Evolutionary conservation across 2,329 filamentous ascomycete genomes (phyloP), one percentile per base, ranked within the genome.

Genomic region (Hypoxylon sp.): DNA sequence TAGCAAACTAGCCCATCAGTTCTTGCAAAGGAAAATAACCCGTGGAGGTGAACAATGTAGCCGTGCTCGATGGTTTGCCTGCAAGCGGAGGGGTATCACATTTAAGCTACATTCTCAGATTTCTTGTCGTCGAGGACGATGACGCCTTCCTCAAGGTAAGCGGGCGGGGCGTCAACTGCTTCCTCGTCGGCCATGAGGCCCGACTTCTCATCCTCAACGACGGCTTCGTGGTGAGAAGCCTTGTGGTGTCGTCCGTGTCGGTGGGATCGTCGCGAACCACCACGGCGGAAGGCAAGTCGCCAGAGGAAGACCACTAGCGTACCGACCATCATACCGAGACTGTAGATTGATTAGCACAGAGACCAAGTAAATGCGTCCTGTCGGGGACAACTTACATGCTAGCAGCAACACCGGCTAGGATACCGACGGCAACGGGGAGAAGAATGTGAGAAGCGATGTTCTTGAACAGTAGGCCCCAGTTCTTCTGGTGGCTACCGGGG

Each of bases 381-480:
- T 8, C 13, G 26, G 11, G 23, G 4, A 29, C 42, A 62, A 78
- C 81, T 71, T 78, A 83, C 81, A 90, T 72, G 73, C 88, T 88
- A 62, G 88, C 85, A 24, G 81, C 80, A 51, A 91, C 81, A 69
- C 89, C 89, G 40, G 87, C 86, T 20, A 85, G 80, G 62, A 91
- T 81, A 56, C 89, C 89, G 62, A 91, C 81, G 48, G 89, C 75
- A 49, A 91, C 79, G 1, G 89, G 89, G 33, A 91, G 78, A 43
- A 91, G 72, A 40, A 92, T 81, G 60, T 88, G 84, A 31, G 85
- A 78, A 61, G 83, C 78, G 46, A 89, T 78, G 66, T 83, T 83
- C 68, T 79, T 78, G 42, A 86, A 63, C 21, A 86, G 73, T 58
- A 78, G 75, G 49, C 76, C 72, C 75, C 83, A 81, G 52, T 71